Conservation (phyloP, 495 filamentous ascomycete genomes). For the Hypoxylon perforatum region DNA sequence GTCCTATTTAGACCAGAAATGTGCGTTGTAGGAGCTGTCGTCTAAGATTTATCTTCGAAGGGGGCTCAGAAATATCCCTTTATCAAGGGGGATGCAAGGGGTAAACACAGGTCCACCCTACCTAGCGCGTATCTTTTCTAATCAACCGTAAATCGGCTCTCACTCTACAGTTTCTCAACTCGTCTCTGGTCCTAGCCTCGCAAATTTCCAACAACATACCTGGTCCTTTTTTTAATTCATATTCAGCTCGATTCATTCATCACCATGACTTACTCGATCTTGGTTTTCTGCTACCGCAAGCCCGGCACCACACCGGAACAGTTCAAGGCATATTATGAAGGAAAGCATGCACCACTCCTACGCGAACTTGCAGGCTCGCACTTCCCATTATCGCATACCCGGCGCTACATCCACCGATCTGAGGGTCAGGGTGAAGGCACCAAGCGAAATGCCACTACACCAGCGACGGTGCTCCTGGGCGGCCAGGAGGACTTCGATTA, state of each 20-base stretch:
- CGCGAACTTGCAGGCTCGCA: background rate
- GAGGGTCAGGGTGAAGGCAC: background rate
- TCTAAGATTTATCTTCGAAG: too few relatives aligned
- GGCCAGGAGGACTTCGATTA: conserved; percentile 21
- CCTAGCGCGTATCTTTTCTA: too few relatives aligned
- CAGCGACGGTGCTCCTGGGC: conserved; percentile 7
- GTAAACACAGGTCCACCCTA: too few relatives aligned
- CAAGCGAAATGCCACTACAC: conserved; percentile 1
- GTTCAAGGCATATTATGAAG: conserved; percentile 10
- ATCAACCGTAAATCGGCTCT: too few relatives aligned
- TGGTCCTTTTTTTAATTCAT: background rate
- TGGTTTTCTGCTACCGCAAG: conserved; percentile 13
- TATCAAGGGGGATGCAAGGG: too few relatives aligned
- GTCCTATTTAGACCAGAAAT: too few relatives aligned
- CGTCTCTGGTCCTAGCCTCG: background rate
- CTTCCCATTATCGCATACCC: conserved; percentile 9
- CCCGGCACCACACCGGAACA: conserved; percentile 18
- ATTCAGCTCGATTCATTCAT: background rate
- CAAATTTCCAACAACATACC: background rate
- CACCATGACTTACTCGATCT: conserved; percentile 6
- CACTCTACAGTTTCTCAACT: background rate
- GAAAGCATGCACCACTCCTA: background rate
- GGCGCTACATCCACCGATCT: conserved; percentile 10
- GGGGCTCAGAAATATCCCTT: too few relatives aligned
- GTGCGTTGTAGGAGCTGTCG: too few relatives aligned